Evolutionary conservation across 2,329 filamentous ascomycete genomes (phyloP).

Genomic region (Chaetothyriales sp.): DNA sequence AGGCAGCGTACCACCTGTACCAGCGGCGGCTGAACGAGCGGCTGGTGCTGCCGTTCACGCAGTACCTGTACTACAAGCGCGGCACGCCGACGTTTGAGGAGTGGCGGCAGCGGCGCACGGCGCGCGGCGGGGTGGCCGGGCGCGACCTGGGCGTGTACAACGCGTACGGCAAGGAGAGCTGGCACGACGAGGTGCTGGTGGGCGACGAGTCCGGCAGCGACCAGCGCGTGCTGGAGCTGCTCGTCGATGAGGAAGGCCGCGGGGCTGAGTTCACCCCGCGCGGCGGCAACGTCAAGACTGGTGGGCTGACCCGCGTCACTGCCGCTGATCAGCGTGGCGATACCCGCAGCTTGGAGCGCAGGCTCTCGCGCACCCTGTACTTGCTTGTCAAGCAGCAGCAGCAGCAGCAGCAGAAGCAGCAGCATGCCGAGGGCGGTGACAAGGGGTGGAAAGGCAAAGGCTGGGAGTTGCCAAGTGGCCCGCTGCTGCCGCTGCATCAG

Average conservation of each 20-base stretch:
- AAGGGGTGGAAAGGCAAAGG: slow-evolving; percentile 19
- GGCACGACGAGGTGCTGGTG: slow-evolving; percentile 81
- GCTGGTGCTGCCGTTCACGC: slow-evolving; percentile 68
- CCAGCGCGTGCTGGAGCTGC: slow-evolving; percentile 51
- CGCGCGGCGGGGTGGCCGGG: slow-evolving; percentile 57
- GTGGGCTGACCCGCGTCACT: slow-evolving; percentile 43
- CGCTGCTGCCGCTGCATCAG: slow-evolving; percentile 33
- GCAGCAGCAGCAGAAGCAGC: neutral
- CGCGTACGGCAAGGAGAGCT: slow-evolving; percentile 56
- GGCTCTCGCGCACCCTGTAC: slow-evolving; percentile 71
- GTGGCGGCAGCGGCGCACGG: slow-evolving; percentile 73
- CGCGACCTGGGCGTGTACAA: slow-evolving; percentile 77
- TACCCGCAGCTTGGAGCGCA: slow-evolving; percentile 59
- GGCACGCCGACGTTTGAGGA: slow-evolving; percentile 72
- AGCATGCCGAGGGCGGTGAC: slow-evolving; percentile 12
- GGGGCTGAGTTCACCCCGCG: slow-evolving; percentile 35
- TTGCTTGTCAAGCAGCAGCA: slow-evolving; percentile 57
- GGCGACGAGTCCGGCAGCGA: slow-evolving; percentile 54
- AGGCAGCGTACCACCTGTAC: slow-evolving; percentile 89
- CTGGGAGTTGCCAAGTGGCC: slow-evolving; percentile 72
- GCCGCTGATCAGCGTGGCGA: slow-evolving; percentile 68
- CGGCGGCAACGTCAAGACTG: slow-evolving; percentile 55
- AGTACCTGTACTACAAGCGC: slow-evolving; percentile 88
- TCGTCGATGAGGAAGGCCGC: slow-evolving; percentile 55
- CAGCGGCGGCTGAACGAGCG: slow-evolving; percentile 94